Evolutionary conservation across 768 basidiomycete species (phyloP), one percentile per base, ranked within the genome.

Genomic region (Coprinellus micaceus): DNA sequence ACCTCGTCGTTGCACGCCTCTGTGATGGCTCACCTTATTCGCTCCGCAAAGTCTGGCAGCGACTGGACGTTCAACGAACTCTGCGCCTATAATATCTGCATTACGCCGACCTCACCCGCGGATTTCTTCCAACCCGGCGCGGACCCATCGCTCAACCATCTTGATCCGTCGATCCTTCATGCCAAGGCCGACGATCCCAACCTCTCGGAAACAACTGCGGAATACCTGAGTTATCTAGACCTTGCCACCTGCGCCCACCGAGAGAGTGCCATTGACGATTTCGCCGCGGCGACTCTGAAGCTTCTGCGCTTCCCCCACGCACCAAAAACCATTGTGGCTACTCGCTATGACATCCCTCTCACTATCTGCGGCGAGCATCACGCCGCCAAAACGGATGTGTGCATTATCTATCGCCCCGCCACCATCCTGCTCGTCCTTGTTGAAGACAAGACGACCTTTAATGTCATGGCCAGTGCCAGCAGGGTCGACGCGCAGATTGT

Each of bases 341-440:
- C 60, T 1, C 58, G 54, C 43, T 64, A 65, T 46, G 53, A 22
- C 51, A 71, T 69, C 33, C 66, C 67, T 53, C 59, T 71, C 54
- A 63, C 54, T 52, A 68, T 72, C 56, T 68, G 68, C 52, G 65
- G 66, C 30, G 66, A 70, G 25, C 48, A 24, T 25, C 45, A 56
- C 40, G 52, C 37, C 19, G 61, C 63, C 19, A 57, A 67, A 57
- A 60, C 66, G 50, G 64, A 65, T 54, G 64, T 71, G 19, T 71
- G 71, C 55, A 57, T 71, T 44, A 44, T 69, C 4, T 52, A 65
- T 54, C 49, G 44, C 28, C 41, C 25, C 28, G 61, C 61, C 26
- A 56, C 58, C 19, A 39, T 64, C n/a, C 53, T 70, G 43, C 61
- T 65, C 40, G 63, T 72, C 19, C 55, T 69, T 45, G 47, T 64